Base-by-base conservation (phyloP, 2,329 filamentous ascomycete species). In the Cladosporium colombiae region DNA sequence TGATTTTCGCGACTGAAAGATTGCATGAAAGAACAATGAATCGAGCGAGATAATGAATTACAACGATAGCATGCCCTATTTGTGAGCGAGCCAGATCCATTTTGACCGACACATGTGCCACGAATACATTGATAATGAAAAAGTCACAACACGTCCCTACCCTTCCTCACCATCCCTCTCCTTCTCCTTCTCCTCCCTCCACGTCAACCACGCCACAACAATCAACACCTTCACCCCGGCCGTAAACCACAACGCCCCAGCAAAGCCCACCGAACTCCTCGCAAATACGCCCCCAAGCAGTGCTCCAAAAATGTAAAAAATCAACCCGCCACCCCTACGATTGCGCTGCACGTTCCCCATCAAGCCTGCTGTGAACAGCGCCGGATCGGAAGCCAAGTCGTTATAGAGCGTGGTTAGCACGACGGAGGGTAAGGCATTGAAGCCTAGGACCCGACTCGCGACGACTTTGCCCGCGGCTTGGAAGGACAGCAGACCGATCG, bases 341-440 rank as follows among this genome's bases (percentile, higher is more conserved):
- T 86, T 84, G 59, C 85, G 77, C 72, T 86, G 83, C 0, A 80
- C 75, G 63, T 85, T 83, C 1, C 74, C 71, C n/a, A 76, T 61
- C 5, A 78, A 66, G 1, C 71, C 74, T 0, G 74, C 69, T 1
- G 75, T 76, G 1, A 84, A 71, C n/a, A 86, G 66, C 5, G 79
- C 78, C 7, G 81, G 79, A 71, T 92, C 89, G 1, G 88, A 89
- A 70, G 91, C 91, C 21, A 93, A 74, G 74, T 93, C 91, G 73
- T 89, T 92, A 79, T 92, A 93, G 68, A 91, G 87, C 74, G 89
- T 92, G 1, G 91, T 93, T 66, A 94, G 77, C 3, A 93, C 91
- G 14, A 92, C 89, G 66, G 89, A 91, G 0, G 90, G 92, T 14
- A 93, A 79, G 6, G 87, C 86, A 66, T 87, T 88, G 73, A 88